Evolutionary conservation across 2,329 filamentous ascomycete species (phyloP), one percentile per base, ranked within the genome.

Genomic region (Biscogniauxia marginata): DNA sequence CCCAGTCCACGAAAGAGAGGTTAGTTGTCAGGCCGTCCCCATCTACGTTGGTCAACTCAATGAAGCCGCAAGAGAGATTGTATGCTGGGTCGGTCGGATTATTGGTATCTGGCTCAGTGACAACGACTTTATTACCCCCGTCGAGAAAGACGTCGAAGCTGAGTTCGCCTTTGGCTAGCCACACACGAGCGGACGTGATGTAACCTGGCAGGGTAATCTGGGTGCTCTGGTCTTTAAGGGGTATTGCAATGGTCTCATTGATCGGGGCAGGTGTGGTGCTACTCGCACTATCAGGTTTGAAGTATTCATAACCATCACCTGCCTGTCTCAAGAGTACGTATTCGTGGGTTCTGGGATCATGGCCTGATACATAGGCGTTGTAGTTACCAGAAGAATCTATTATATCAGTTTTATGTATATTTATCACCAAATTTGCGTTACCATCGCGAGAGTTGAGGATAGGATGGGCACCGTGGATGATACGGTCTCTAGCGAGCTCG

Each of bases 1-100:
- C 73, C 57, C 78, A 80, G 65, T 81, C 78, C 16, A 81, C 78
- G 46, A 76, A 79, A 49, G 74, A 77, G 45, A 81, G 72, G 59
- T 80, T 79, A 46, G 75, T 74, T 16, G 68, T 76, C 23, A 80
- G 54, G 2, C 67, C 65, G 0, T 70, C 69, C 0, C 68, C 60
- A 0, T 54, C 48, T 8, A 64, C 73, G 53, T 70, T 72, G 0
- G 75, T 76, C 19, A 79, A 63, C 60, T 79, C 77, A n/a, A 77
- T 66, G 52, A 79, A 79, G 1, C 75, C 76, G 74, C 75, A 79
- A 54, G 73, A 73, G 21, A 75, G 58, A 2, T 66, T 69, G 0
- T 71, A 64, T 49, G 69, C 74, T 3, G 72, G 70, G 47, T 78
- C 75, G 7, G 59, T 53, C 0, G 72, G 59, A 60, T 75, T 75